These are phyloP conservation scores for Diaporthe citriasiana DNA, from an alignment of 2,329 filamentous ascomycete species.

Conservation along the genomic window DNA sequence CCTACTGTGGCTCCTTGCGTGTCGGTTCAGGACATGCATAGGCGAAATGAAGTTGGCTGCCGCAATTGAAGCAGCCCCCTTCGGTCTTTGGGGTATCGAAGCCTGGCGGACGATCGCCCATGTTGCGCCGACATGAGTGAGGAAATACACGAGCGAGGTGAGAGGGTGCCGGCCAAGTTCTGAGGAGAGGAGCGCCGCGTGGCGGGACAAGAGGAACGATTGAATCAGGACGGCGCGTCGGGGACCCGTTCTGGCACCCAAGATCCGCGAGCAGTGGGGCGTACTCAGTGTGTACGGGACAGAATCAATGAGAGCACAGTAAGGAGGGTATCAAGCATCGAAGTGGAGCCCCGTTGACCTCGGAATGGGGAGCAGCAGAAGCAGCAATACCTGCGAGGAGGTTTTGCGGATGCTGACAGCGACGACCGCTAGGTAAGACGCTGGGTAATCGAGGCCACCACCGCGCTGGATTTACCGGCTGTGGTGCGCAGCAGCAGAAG, in stretches of 20 bases:
- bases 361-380: background rate
- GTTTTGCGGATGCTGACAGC: conserved; percentile 22
- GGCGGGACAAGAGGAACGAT: background rate
- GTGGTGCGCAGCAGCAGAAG: background rate
- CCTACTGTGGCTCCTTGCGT: conserved; percentile 65
- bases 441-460: background rate
- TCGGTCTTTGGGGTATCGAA: conserved; percentile 49
- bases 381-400: conserved; percentile 8
- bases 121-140: conserved; percentile 44
- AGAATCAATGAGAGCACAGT: conserved; percentile 11
- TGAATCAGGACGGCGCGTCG: background rate
- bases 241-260: background rate
- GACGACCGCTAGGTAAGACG: conserved; percentile 6
- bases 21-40: conserved; percentile 67
- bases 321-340: conserved; percentile 3
- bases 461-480: background rate
- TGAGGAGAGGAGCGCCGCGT: conserved; percentile 14
- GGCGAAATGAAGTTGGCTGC: conserved; percentile 64
- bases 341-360: conserved; percentile 5
- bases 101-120: conserved; percentile 48
- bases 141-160: background rate
- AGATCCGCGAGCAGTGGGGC: background rate
- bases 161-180: background rate
- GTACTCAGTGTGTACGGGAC: background rate
- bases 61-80: conserved; percentile 68